phyloP scores from a whole-genome alignment of 805 yeast genomes.

The Sungouiella blattae region DNA sequence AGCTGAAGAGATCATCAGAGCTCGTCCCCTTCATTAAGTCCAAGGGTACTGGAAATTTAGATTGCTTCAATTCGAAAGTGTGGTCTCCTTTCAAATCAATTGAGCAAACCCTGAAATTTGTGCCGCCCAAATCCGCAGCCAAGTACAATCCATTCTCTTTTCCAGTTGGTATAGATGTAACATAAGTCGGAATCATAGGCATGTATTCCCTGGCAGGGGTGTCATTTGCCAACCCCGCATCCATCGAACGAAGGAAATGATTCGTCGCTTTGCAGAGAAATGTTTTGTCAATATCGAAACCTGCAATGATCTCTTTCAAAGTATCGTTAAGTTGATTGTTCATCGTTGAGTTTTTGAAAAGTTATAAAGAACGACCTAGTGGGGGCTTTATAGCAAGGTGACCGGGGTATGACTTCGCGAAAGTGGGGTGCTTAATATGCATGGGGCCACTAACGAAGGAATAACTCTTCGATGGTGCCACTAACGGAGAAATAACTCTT shows the following conservation, averaged over 20 bases:
- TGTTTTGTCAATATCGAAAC: conserved; percentile 41
- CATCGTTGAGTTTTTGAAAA: conserved; percentile 6
- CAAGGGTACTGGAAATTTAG: conserved; percentile 74
- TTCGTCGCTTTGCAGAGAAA: conserved; percentile 46
- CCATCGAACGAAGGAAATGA: conserved; percentile 58
- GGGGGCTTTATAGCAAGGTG: too few relatives aligned
- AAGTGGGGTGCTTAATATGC: not conserved
- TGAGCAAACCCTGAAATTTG: conserved; percentile 93
- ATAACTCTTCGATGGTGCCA: too few relatives aligned
- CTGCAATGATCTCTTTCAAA: conserved; percentile 34
- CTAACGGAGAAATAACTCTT: too few relatives aligned
- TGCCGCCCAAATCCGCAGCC: conserved; percentile 96
- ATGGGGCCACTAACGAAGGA: too few relatives aligned
- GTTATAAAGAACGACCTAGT: not conserved
- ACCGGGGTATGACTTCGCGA: not conserved
- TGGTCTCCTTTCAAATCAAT: conserved; percentile 73
- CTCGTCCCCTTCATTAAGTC: conserved; percentile 67
- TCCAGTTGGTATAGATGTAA: conserved; percentile 82
- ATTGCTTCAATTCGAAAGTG: conserved; percentile 72
- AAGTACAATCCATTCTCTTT: conserved; percentile 75
- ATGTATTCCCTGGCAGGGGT: conserved; percentile 39
- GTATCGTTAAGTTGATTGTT: conserved; percentile 18
- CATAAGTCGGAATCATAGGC: conserved; percentile 94
- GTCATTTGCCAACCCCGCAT: conserved; percentile 50
- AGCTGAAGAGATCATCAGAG: conserved; percentile 65